These are phyloP conservation scores for Hypoxylon sp. DNA, from an alignment of 2,329 filamentous ascomycete species.

Conservation along the genomic window DNA sequence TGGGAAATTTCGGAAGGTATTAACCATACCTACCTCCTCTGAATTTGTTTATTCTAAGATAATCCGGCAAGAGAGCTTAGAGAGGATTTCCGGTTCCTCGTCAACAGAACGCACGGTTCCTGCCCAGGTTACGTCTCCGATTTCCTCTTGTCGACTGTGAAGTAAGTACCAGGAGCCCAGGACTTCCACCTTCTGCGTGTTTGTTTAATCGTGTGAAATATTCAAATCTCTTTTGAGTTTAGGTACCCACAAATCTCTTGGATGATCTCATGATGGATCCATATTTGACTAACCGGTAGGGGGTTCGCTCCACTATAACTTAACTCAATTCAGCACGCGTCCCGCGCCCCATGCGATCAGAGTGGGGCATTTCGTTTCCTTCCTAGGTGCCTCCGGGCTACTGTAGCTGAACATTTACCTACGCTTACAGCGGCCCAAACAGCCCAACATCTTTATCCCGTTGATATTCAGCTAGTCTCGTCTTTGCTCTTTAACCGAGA, in stretches of 20 bases:
- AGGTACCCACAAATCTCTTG: background rate
- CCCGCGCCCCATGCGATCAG: background rate
- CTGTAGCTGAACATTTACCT: background rate
- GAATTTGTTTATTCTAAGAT: background rate
- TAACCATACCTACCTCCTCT: background rate
- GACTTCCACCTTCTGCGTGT: no score
- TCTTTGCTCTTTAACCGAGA: background rate
- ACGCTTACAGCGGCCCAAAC: conserved; percentile 5
- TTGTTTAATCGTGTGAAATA: background rate
- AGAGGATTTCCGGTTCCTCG: background rate
- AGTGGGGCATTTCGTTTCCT: background rate
- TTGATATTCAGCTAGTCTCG: background rate
- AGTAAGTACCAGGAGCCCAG: conserved; percentile 37
- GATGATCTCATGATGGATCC: conserved; percentile 12
- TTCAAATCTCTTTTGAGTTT: conserved; percentile 4
- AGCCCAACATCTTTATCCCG: conserved; percentile 4
- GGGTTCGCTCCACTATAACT: no score
- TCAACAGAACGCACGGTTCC: background rate
- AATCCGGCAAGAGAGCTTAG: no score
- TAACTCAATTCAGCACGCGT: background rate
- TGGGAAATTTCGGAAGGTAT: background rate
- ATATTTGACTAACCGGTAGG: no score
- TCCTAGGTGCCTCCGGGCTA: no score
- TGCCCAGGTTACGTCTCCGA: conserved; percentile 3
- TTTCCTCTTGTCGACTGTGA: background rate